These are phyloP conservation scores for Ustilago shanxiensis DNA, from an alignment of 1,284 basidiomycete genomes.

Conservation along the genomic window DNA sequence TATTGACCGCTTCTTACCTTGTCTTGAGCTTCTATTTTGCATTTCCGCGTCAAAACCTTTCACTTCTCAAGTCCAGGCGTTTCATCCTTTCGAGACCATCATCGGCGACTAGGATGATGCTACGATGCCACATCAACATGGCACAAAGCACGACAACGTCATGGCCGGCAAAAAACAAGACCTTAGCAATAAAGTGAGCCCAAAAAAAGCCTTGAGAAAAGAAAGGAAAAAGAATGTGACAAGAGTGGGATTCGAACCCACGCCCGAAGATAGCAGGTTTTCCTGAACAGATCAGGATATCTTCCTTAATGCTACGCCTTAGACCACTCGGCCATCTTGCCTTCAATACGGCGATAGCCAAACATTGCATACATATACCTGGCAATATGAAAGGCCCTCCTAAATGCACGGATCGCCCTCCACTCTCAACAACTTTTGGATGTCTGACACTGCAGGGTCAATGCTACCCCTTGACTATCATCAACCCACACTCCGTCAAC, in stretches of 20 bases:
- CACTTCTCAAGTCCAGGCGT: too few species aligned
- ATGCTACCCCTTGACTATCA: background rate
- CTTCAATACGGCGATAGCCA: background rate
- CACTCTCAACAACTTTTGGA: constrained; percentile 1
- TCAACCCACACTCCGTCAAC: background rate
- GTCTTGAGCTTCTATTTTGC: too few species aligned
- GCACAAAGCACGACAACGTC: too few species aligned
- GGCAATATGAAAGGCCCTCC: too few species aligned
- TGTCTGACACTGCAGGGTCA: constrained; percentile 3
- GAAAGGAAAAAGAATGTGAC: constrained; percentile 49
- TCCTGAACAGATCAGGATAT: constrained; percentile 27
- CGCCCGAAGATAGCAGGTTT: constrained; percentile 63
- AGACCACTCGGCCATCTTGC: constrained; percentile 61
- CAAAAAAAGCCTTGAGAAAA: too few species aligned
- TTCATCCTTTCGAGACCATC: too few species aligned
- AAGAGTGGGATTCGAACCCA: constrained; percentile 70
- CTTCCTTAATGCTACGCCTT: constrained; percentile 59
- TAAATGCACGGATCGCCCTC: constrained; percentile 32
- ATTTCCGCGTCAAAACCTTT: too few species aligned
- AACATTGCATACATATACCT: background rate
- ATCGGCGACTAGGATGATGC: too few species aligned
- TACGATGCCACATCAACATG: too few species aligned
- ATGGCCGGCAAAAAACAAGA: background rate
- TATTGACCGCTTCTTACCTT: too few species aligned
- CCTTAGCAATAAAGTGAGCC: too few species aligned